phyloP scores from a whole-genome alignment of 2,329 filamentous ascomycete genomes.

The Cladosporium cucumerinum region DNA sequence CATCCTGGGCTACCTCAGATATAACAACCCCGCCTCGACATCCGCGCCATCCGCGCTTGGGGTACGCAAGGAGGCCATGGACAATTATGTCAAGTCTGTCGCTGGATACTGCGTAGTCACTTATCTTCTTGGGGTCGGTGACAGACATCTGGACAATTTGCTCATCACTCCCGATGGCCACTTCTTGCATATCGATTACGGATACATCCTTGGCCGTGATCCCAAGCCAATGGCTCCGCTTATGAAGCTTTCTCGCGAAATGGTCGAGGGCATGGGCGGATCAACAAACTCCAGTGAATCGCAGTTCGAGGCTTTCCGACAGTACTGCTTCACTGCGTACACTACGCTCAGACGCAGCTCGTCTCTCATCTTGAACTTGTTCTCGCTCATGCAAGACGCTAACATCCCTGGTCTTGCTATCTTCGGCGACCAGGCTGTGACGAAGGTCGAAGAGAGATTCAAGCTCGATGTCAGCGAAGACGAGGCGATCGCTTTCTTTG shows the following conservation, averaged over 20 bases:
- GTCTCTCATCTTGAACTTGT: slow-evolving; percentile 89
- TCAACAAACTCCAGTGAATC: slow-evolving; percentile 32
- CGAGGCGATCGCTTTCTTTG: slow-evolving; percentile 84
- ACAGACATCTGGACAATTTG: slow-evolving; percentile 92
- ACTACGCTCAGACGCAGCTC: slow-evolving; percentile 84
- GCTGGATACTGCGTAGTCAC: slow-evolving; percentile 98
- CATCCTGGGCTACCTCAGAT: slow-evolving; percentile 76
- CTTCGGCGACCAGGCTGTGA: slow-evolving; percentile 72
- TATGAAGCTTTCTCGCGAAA: slow-evolving; percentile 96
- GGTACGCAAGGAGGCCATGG: slow-evolving; percentile 86
- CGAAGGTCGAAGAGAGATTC: slow-evolving; percentile 93
- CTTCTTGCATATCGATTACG: slow-evolving; percentile 98
- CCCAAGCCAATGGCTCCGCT: slow-evolving; percentile 95
- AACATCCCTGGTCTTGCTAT: slow-evolving; percentile 94
- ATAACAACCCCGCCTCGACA: slow-evolving; percentile 87
- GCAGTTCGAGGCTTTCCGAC: slow-evolving; percentile 85
- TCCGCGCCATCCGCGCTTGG: slow-evolving; percentile 69
- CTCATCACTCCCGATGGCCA: slow-evolving; percentile 84
- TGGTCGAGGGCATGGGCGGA: slow-evolving; percentile 98
- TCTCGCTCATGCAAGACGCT: slow-evolving; percentile 94
- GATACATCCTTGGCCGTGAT: slow-evolving; percentile 94
- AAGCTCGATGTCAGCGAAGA: slow-evolving; percentile 89
- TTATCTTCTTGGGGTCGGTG: slow-evolving; percentile 92
- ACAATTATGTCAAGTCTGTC: slow-evolving; percentile 92
- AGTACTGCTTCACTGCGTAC: slow-evolving; percentile 94